These are phyloP conservation scores for Mortierella sp. DNA, from an alignment of 371 early-diverging fungal species.

Conservation along the genomic window DNA sequence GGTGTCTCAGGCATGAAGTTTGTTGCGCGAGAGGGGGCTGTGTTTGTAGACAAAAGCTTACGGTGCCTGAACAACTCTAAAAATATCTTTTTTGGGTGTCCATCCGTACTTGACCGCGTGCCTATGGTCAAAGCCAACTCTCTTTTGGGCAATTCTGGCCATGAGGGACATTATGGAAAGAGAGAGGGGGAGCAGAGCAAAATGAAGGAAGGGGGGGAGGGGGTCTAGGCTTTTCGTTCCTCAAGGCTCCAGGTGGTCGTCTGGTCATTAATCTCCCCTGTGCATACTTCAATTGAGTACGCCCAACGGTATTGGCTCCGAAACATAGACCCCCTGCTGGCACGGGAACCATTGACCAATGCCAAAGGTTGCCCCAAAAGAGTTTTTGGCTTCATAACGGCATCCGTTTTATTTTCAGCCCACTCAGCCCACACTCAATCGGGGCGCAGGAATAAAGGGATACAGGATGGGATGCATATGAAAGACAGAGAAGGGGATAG, in stretches of 20 bases:
- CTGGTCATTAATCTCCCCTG: neutral
- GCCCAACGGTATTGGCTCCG: neutral
- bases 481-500: neutral
- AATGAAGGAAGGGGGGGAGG: neutral
- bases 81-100: neutral
- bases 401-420: neutral
- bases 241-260: neutral
- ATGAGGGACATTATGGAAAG: neutral
- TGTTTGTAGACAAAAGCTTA: neutral
- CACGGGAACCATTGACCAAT: neutral
- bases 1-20: neutral
- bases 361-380: neutral
- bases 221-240: neutral
- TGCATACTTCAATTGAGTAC: neutral
- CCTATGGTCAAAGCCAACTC: too few species aligned
- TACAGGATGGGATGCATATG: neutral
- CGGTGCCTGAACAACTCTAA: constrained; percentile 1
- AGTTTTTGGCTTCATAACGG: neutral
- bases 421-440: constrained; percentile 6
- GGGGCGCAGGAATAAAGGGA: neutral
- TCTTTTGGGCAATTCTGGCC: neutral
- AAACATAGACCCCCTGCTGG: neutral
- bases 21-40: neutral
- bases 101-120: too few species aligned
- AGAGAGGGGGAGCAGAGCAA: neutral